Evolutionary conservation across 2,329 filamentous ascomycete species (phyloP), one percentile per base, ranked within the genome.

Genomic region (Cladosporium phlei): DNA sequence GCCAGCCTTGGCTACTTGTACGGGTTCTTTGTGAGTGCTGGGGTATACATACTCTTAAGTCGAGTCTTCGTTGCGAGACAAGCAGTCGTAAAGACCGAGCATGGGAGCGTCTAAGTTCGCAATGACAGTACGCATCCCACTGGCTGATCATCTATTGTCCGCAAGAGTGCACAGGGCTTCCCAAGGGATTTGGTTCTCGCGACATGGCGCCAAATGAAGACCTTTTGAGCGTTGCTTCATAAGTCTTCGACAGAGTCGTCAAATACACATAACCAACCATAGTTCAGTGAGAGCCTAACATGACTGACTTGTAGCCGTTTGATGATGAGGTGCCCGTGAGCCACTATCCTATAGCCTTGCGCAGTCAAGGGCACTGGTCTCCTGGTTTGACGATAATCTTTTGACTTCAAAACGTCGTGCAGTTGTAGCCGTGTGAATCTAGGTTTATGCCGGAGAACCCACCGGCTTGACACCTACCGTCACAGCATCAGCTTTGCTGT

Each of bases 1-100:
- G 56, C 56, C 19, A 50, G 46, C n/a, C 39, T 58, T 14, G 53
- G 55, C 16, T 58, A 56, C 21, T 33, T 56, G 10, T 58, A 53
- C 29, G 54, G 54, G 9, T 33, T 58, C 10, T 40, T 47, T 12
- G 30, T 46, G 19, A 56, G 54, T 27, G 38, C 22, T 8, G 38
- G 10, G 27, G 38, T 34, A 7, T 34, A 34, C 16, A 34, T 34
- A 34, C 30, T 34, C 30, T 17, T 34, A 19, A 34, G 30, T 11
- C 30, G 30, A 34, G 30, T 20, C 8, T 34, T 34, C 8, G 17
- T 20, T 17, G 30, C 30, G 20, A 34, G 16, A 34, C 16, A 34
- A 17, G 20, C 30, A 3, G 20, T 34, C 5, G 30, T 20, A 10
- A 34, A 34, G 30, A 4, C 16, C 30, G 16, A 34, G 30, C 30